Evolutionary conservation across 2,329 filamentous ascomycete genomes (phyloP).

Genomic region (Tolypocladium tundrense): DNA sequence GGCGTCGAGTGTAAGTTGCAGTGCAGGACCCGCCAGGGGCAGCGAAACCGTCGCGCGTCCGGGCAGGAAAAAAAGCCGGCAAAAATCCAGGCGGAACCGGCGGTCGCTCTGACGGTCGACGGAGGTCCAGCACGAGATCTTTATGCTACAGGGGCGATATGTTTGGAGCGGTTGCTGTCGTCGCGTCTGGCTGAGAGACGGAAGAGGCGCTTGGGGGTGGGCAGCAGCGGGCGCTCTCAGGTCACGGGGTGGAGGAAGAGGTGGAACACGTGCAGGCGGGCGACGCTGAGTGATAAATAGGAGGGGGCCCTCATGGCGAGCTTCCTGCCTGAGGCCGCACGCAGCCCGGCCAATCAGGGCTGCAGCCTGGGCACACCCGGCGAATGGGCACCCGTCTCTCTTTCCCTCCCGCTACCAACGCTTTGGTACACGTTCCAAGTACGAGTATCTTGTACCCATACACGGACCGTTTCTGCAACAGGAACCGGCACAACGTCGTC

Average conservation of each 20-base stretch:
- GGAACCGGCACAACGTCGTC: neutral
- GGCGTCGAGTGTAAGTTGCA: slow-evolving; percentile 19
- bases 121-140: slow-evolving; percentile 8
- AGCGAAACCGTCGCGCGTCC: slow-evolving; percentile 9
- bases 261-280: slow-evolving; percentile 10
- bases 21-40: slow-evolving; percentile 8
- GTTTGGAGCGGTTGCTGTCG: neutral
- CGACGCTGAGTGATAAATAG: slow-evolving; percentile 5
- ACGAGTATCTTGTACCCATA: neutral
- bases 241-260: slow-evolving; percentile 9
- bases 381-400: neutral
- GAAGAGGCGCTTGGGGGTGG: neutral
- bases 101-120: slow-evolving; percentile 3
- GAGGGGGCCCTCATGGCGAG: neutral
- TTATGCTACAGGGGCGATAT: slow-evolving; percentile 16
- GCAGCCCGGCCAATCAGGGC: slow-evolving; percentile 3
- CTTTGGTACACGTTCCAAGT: neutral
- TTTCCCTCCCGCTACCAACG: neutral
- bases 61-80: slow-evolving; percentile 3
- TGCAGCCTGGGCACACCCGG: neutral
- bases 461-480: neutral
- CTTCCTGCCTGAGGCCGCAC: slow-evolving; percentile 4
- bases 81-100: slow-evolving; percentile 4
- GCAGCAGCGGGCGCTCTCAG: slow-evolving; percentile 1
- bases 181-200: neutral